Base-by-base conservation (phyloP, 768 basidiomycete genomes). In the Roridomyces roridus region DNA sequence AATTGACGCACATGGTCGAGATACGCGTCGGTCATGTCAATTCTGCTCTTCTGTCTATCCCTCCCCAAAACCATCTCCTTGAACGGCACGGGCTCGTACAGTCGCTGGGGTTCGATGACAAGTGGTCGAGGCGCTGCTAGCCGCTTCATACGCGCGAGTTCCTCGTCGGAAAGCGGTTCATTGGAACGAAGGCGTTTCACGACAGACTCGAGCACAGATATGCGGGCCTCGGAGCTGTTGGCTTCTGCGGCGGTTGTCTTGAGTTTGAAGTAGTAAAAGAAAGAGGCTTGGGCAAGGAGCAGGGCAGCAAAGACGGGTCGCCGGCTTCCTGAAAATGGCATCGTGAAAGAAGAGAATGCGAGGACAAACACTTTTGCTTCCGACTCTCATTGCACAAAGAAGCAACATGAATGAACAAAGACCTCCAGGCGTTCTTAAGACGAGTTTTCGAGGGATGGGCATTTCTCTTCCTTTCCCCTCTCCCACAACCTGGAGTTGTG, bases 191-290 rank as follows among this genome's bases (percentile, higher is more conserved):
- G 71, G 56, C 83, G 83, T 23, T 76, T 72, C 7, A 77, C 76
- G 50, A 89, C 78, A 47, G 84, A 83, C 53, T 85, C 79, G 53
- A 91, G 76, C 59, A 91, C 83, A 20, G 87, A 83, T 35, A 84
- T 75, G 54, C 82, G 86, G 5, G 88, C 86, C 47, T 78, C 69
- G 39, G 80, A 66, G 23, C 81, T 81, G 15, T 83, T 76, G 39
- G 80, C 80, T 54, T 88, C 84, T 39, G 84, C 84, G 42, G 78
- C 80, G 31, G 77, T 74, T 0, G 65, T 63, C 45, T 77, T 81
- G 56, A 84, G 78, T 48, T 83, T 63, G 53, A 51, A 58, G 21
- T 63, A 63, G 36, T 63, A 63, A 29, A 63, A 63, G 49, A 63
- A 63, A 5, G 61, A 63, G 14, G 61, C 61, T 7, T 63, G 39